These are phyloP conservation scores for Chondrus crispus DNA, from an alignment of 23 red algal species.

Conservation along the genomic window DNA sequence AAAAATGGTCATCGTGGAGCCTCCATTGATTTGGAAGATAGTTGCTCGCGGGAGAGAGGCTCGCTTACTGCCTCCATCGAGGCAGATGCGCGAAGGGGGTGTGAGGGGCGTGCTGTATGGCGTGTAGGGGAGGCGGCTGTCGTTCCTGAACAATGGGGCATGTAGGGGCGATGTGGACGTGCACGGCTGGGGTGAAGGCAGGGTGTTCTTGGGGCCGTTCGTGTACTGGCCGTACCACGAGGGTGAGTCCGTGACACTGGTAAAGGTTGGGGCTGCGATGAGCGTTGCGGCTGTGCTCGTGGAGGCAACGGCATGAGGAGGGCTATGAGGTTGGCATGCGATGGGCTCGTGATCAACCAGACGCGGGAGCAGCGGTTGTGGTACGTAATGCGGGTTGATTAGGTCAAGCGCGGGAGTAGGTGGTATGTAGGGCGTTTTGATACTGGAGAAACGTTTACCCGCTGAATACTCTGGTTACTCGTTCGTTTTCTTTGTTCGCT, in stretches of 20 bases:
- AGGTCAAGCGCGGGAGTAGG: no score
- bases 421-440: no score
- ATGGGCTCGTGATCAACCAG: neutral
- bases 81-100: neutral
- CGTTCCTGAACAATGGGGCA: neutral
- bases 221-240: neutral
- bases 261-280: neutral
- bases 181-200: no score
- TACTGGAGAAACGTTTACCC: no score
- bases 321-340: neutral
- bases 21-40: conserved; percentile 1
- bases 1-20: neutral
- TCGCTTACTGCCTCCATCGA: neutral
- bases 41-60: neutral
- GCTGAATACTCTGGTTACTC: no score
- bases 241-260: neutral
- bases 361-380: neutral
- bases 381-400: neutral
- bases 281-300: neutral
- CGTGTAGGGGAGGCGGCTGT: neutral
- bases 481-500: no score
- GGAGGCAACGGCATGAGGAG: neutral
- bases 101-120: neutral
- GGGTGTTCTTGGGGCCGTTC: neutral
- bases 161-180: neutral